Percentiles rank a stretch among this genome's conserved stretches.
Conservation (phyloP, 768 basidiomycete genomes). For the Russula sp. region DNA sequence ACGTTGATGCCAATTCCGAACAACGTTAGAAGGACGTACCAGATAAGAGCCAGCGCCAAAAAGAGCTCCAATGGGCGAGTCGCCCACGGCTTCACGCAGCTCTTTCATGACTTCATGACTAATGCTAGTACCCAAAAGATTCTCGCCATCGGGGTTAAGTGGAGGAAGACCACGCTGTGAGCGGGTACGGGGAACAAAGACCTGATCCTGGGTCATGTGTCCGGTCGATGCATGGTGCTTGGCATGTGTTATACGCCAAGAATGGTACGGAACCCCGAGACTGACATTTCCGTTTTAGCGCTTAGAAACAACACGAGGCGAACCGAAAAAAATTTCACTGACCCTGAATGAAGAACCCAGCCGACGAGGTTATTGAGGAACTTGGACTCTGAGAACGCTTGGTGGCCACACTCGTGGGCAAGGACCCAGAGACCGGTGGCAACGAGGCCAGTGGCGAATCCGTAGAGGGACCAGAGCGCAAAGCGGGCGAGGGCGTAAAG, state of each 20-base stretch:
- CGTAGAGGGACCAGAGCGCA: constrained; percentile 73
- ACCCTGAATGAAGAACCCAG: constrained; percentile 89
- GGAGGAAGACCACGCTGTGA: constrained; percentile 58
- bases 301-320: not conserved
- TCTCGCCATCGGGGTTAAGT: constrained; percentile 64
- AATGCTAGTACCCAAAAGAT: constrained; percentile 57
- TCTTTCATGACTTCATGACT: constrained; percentile 62
- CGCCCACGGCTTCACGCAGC: constrained; percentile 81
- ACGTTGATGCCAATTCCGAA: not conserved
- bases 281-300: constrained; percentile 34
- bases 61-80: constrained; percentile 76
- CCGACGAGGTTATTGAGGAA: constrained; percentile 87
- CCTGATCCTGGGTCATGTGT: constrained; percentile 93
- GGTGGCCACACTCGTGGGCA: constrained; percentile 94
- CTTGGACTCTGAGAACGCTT: constrained; percentile 92
- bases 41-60: constrained; percentile 51
- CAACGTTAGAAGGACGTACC: constrained; percentile 32
- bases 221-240: constrained; percentile 94
- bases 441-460: constrained; percentile 78
- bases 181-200: constrained; percentile 90
- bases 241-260: constrained; percentile 91
- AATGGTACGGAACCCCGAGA: constrained; percentile 93
- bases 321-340: constrained; percentile 28
- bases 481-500: constrained; percentile 59
- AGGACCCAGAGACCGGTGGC: constrained; percentile 93